Conservation (phyloP, 208 protist genomes). For the Leishmania arabica region DNA sequence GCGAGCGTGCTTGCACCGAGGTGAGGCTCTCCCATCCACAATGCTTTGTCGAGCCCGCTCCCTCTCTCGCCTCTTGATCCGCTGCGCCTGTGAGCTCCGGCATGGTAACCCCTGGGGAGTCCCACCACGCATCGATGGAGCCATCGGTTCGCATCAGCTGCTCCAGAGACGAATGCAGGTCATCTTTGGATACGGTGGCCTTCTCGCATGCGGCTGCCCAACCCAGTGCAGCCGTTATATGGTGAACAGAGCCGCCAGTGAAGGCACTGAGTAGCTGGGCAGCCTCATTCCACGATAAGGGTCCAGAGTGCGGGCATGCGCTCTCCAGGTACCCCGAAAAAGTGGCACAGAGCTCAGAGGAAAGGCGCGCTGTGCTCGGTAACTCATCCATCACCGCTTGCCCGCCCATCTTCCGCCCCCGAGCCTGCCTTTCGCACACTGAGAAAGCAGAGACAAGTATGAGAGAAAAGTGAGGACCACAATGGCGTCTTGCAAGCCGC, state of each 20-base stretch:
- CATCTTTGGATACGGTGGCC: neutral
- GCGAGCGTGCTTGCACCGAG: neutral
- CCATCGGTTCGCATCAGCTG: neutral
- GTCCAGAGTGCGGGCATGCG: neutral
- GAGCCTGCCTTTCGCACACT: neutral
- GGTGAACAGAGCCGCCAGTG: conserved; percentile 1
- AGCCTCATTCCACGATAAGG: conserved; percentile 4
- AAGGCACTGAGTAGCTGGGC: conserved; percentile 10
- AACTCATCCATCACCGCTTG: neutral
- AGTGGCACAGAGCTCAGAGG: neutral
- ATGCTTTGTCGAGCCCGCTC: neutral
- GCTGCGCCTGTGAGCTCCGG: neutral
- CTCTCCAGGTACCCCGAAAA: neutral
- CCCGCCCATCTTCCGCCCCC: neutral
- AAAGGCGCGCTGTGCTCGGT: neutral
- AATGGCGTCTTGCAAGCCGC: neutral
- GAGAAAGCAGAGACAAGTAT: neutral
- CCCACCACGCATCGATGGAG: conserved; percentile 16
- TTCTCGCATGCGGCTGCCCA: neutral
- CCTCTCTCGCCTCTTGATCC: neutral
- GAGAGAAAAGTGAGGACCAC: neutral
- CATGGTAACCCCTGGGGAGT: conserved; percentile 7
- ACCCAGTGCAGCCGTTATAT: neutral
- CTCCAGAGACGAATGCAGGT: conserved; percentile 4
- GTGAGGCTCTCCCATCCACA: neutral